Conservation (phyloP, 202 grass and related monocot species). For the Musa balbisiana region DNA sequence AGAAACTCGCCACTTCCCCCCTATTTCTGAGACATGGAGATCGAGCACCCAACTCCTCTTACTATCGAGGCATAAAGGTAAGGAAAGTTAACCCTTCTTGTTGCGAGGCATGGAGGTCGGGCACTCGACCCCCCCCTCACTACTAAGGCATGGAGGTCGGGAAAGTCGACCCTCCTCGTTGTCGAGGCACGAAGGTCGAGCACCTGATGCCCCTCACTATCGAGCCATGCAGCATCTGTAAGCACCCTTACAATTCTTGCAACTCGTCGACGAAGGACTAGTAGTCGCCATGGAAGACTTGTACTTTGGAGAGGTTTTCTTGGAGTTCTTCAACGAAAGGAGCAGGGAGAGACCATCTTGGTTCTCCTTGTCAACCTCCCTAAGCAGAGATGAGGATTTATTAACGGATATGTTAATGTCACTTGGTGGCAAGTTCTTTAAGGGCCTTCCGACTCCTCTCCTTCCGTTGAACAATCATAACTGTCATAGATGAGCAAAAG, state of each 20-base stretch:
- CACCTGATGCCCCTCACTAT: no score
- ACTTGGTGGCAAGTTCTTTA: constrained; percentile 46
- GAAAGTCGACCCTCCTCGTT: no score
- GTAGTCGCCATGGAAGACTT: constrained; percentile 19
- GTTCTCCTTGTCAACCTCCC: background rate
- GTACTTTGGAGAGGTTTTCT: constrained; percentile 22
- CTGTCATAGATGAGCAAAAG: constrained; percentile 26
- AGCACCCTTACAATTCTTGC: constrained; percentile 53
- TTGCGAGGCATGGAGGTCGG: no score
- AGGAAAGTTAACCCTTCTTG: no score
- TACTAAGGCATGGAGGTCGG: no score
- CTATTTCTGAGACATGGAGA: no score
- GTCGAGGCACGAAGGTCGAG: no score
- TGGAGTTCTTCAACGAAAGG: constrained; percentile 29
- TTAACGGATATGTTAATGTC: constrained; percentile 68
- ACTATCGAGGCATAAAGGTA: no score
- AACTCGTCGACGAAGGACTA: constrained; percentile 37
- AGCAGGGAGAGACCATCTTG: background rate
- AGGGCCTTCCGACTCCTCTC: constrained; percentile 45
- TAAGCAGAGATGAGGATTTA: background rate
- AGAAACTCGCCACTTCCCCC: no score
- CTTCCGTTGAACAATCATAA: constrained; percentile 28
- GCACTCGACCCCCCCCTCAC: no score
- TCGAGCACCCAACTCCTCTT: no score
- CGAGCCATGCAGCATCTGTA: constrained; percentile 44